Conservation (phyloP, 441 rosid genomes). For the Corymbia calophylla region DNA sequence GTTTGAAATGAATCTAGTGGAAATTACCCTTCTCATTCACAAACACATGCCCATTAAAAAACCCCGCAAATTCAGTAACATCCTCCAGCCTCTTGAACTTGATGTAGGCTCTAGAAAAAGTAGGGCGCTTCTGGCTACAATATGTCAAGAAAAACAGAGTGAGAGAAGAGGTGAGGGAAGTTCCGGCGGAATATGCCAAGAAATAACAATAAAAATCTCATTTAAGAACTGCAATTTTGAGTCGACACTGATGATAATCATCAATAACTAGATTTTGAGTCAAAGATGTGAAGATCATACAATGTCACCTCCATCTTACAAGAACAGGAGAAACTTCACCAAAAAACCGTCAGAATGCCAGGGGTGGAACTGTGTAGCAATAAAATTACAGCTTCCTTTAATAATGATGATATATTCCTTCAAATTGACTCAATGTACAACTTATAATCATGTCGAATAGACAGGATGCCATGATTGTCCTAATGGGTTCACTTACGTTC, state of each 20-base stretch:
- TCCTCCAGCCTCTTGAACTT: slow-evolving; percentile 64
- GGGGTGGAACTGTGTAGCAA: background rate
- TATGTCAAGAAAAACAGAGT: background rate
- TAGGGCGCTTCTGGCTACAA: slow-evolving; percentile 55
- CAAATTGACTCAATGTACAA: background rate
- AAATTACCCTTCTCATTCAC: slow-evolving; percentile 69
- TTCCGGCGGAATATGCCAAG: background rate
- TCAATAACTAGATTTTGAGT: background rate
- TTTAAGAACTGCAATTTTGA: background rate
- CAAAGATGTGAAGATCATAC: background rate
- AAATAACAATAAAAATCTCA: background rate
- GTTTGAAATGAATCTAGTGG: background rate
- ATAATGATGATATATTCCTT: background rate
- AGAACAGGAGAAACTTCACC: background rate
- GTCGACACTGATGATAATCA: background rate
- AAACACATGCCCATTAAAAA: slow-evolving; percentile 73
- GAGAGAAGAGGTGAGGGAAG: background rate
- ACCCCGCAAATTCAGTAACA: slow-evolving; percentile 62
- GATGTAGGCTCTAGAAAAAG: slow-evolving; percentile 62
- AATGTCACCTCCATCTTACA: background rate
- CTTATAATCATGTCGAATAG: background rate
- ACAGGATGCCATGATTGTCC: background rate
- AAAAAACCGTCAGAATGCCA: background rate
- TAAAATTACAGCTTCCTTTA: background rate
- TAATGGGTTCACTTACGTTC: background rate